Percentiles rank a stretch among this genome's conserved stretches.
These are phyloP conservation scores for Xerocomus spinulosus DNA, from an alignment of 768 basidiomycete genomes.

Conservation along the genomic window DNA sequence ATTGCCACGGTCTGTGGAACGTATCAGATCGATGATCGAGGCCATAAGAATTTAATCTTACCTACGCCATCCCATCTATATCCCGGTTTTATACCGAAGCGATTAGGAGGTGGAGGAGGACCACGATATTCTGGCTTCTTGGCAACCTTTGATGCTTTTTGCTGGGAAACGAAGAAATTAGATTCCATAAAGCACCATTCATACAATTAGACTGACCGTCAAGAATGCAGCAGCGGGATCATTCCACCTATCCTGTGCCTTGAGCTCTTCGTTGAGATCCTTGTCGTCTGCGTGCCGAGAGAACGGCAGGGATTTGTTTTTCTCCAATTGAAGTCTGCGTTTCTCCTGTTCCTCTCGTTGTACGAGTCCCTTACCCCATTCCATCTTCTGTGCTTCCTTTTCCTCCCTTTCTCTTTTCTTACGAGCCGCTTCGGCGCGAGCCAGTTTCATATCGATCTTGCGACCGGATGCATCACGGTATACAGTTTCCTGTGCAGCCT, in stretches of 20 bases:
- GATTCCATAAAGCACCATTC: neutral
- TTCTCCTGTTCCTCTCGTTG: conserved; percentile 80
- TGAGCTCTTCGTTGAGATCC: conserved; percentile 81
- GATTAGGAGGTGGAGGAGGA: conserved; percentile 87
- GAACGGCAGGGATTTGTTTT: conserved; percentile 59
- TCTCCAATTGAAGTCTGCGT: conserved; percentile 59
- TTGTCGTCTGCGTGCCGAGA: conserved; percentile 79
- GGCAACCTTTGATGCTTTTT: conserved; percentile 70
- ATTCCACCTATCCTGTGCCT: conserved; percentile 84
- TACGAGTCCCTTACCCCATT: conserved; percentile 95
- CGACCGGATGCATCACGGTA: conserved; percentile 89
- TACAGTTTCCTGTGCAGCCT: conserved; percentile 79
- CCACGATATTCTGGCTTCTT: conserved; percentile 82
- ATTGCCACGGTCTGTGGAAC: conserved; percentile 69
- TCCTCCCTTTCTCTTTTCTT: conserved; percentile 79
- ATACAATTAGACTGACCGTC: conserved; percentile 49
- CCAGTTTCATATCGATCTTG: conserved; percentile 84
- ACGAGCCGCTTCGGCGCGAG: conserved; percentile 78
- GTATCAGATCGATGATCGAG: conserved; percentile 3
- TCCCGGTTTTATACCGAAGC: conserved; percentile 92
- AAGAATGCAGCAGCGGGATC: conserved; percentile 97
- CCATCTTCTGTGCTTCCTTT: conserved; percentile 87
- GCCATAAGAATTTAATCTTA: conserved; percentile 32
- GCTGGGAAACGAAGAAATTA: conserved; percentile 39
- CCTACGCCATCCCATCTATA: conserved; percentile 99